Conservation (phyloP, 2,329 filamentous ascomycete genomes). For the Pezicula neosporulosa region DNA sequence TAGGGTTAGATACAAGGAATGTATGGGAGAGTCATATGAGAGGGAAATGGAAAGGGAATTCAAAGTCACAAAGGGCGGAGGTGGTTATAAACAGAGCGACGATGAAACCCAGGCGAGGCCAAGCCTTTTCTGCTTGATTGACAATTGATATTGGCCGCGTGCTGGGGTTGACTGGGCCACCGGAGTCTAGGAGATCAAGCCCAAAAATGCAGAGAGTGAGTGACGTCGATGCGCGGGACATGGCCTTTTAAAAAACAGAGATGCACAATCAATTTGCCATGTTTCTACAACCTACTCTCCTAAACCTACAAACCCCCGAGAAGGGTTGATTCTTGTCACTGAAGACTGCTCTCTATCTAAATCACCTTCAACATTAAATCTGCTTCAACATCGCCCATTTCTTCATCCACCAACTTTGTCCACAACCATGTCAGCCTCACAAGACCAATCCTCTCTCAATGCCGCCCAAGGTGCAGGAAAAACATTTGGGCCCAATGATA, state of each 20-base stretch:
- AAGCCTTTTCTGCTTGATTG: background rate
- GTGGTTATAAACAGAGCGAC: background rate
- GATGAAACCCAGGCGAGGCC: background rate
- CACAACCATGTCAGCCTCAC: constrained; percentile 23
- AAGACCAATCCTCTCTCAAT: constrained; percentile 25
- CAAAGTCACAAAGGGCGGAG: too few relatives aligned
- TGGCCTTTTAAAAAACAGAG: background rate
- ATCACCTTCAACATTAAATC: background rate
- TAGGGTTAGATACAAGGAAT: too few relatives aligned
- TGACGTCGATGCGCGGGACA: constrained; percentile 1
- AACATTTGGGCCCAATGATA: constrained; percentile 22
- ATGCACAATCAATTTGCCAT: background rate
- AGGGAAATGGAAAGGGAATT: too few relatives aligned
- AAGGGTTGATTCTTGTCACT: background rate
- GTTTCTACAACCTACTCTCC: background rate
- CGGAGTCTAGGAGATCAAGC: background rate
- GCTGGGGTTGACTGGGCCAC: background rate
- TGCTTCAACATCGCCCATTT: background rate
- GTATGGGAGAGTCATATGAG: too few relatives aligned
- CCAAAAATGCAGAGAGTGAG: background rate
- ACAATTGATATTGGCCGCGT: constrained; percentile 1
- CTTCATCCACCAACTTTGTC: constrained; percentile 1
- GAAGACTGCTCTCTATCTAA: background rate
- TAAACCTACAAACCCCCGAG: background rate
- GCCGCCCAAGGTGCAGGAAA: constrained; percentile 17